phyloP scores from a whole-genome alignment of 75 land plant genomes.

The Ceratopteris richardii region DNA sequence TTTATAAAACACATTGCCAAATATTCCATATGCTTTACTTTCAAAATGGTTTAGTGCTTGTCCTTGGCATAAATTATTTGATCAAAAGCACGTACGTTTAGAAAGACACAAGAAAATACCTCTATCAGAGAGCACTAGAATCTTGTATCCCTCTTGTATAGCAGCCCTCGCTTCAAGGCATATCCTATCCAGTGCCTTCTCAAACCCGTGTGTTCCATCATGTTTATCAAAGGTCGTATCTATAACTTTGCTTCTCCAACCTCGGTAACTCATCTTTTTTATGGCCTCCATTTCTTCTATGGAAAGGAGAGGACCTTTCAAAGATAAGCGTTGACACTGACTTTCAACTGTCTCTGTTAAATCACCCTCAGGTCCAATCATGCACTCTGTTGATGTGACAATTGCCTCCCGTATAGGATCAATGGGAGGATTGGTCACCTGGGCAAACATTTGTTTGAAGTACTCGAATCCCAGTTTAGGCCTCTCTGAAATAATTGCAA shows the following conservation, averaged over 20 bases:
- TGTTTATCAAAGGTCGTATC: conserved; percentile 77
- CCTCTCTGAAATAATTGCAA: conserved; percentile 90
- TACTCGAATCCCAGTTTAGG: conserved; percentile 90
- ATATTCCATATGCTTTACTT: no score
- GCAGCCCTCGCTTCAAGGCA: conserved; percentile 82
- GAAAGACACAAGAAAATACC: no score
- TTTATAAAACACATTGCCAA: no score
- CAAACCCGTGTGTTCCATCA: conserved; percentile 73
- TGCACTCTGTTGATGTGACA: conserved; percentile 97
- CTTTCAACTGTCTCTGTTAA: conserved; percentile 87
- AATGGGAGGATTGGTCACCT: conserved; percentile 98
- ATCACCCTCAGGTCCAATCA: conserved; percentile 99
- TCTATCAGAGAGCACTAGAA: conserved; percentile 88
- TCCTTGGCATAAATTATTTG: no score
- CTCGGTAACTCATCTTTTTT: conserved; percentile 80
- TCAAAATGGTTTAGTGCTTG: no score
- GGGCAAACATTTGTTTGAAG: conserved; percentile 99
- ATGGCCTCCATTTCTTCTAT: conserved; percentile 87
- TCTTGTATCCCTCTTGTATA: conserved; percentile 72
- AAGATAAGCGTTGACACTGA: conserved; percentile 85
- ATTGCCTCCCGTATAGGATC: conserved; percentile 97
- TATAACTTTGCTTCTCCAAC: conserved; percentile 88
- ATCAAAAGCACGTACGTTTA: no score
- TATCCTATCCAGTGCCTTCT: conserved; percentile 84
- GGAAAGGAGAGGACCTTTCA: conserved; percentile 80